These are phyloP conservation scores for Eremochloa ophiuroides DNA, from an alignment of 176 grass and related monocot genomes.

Conservation along the genomic window DNA sequence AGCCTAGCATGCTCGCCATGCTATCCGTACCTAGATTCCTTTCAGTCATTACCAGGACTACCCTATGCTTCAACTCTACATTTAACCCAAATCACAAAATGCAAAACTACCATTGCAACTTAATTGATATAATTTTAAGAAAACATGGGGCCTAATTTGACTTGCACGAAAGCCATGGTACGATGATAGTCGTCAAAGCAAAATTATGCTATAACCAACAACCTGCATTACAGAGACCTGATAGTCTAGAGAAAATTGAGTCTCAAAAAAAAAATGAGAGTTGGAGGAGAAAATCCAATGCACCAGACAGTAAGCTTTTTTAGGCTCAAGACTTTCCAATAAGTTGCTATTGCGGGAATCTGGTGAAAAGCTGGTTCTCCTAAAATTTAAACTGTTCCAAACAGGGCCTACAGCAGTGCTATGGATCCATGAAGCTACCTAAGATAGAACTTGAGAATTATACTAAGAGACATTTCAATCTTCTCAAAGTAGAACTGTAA, in stretches of 20 bases:
- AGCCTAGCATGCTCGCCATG: background rate
- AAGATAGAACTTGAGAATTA: background rate
- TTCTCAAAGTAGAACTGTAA: background rate
- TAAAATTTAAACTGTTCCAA: background rate
- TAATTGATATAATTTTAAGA: background rate
- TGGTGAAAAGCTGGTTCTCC: background rate
- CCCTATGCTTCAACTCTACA: background rate
- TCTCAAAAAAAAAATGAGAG: too few relatives aligned
- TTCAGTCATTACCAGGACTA: background rate
- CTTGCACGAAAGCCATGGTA: conserved; percentile 6
- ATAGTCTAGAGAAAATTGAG: too few relatives aligned
- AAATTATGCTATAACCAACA: background rate
- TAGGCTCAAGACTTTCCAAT: background rate
- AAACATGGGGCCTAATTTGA: background rate
- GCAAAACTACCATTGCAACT: background rate
- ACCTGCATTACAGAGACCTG: background rate
- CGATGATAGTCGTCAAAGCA: background rate
- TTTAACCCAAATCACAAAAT: background rate
- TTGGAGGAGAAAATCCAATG: background rate
- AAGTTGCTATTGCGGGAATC: background rate
- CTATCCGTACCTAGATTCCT: background rate
- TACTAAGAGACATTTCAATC: conserved; percentile 11
- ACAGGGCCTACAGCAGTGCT: background rate
- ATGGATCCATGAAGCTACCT: background rate
- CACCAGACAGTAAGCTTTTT: background rate